These are phyloP conservation scores for Fusarium keratoplasticum DNA, from an alignment of 2,329 filamentous ascomycete genomes.

Conservation along the genomic window DNA sequence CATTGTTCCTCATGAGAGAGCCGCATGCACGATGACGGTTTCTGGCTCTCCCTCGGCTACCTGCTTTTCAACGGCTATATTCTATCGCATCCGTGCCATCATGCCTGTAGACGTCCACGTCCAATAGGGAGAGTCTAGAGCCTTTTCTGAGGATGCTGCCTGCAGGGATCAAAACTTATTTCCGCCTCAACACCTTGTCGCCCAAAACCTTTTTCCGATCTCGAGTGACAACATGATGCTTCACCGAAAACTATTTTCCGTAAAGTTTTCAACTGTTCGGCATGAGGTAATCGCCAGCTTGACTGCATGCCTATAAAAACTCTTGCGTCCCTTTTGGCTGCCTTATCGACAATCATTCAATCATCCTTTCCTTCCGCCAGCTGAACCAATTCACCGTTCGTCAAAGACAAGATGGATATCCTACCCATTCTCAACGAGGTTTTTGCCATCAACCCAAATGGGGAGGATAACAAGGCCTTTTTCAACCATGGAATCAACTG, in stretches of 20 bases:
- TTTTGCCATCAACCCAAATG: background rate
- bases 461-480: background rate
- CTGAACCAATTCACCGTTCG: background rate
- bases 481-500: background rate
- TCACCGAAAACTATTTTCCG: background rate
- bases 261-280: background rate
- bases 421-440: background rate
- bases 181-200: background rate
- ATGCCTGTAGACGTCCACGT: background rate
- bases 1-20: background rate
- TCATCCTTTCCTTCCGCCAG: background rate
- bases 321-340: background rate
- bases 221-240: background rate
- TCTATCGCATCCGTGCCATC: background rate
- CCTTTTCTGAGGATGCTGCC: background rate
- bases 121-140: background rate
- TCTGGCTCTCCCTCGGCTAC: background rate
- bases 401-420: background rate
- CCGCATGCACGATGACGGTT: background rate
- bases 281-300: background rate
- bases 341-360: background rate
- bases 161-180: background rate
- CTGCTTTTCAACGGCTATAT: background rate
- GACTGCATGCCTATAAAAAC: background rate
- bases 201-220: background rate